phyloP scores from a whole-genome alignment of 352 stramenopile genomes.

The Globisporangium megalacanthum region DNA sequence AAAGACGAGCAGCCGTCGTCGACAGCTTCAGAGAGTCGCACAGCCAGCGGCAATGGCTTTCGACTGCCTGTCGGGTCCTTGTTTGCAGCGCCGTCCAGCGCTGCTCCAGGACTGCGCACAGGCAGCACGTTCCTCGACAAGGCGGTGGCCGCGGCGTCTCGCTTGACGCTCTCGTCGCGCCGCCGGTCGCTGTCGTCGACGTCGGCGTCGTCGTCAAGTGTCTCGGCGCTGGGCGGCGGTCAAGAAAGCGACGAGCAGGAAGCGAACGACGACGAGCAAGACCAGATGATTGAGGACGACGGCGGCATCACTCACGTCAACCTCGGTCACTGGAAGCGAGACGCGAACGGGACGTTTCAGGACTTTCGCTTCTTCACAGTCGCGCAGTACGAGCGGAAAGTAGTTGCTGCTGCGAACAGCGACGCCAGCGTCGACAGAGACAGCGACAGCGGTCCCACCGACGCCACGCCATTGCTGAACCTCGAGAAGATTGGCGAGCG shows the following conservation, averaged over 20 bases:
- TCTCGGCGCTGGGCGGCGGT: conserved; percentile 4
- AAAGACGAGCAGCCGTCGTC: conserved; percentile 4
- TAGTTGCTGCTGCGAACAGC: background rate
- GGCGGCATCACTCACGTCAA: conserved; percentile 30
- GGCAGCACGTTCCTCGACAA: conserved; percentile 71
- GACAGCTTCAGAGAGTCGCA: conserved; percentile 11
- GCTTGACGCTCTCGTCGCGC: conserved; percentile 22
- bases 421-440: background rate
- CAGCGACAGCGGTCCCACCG: background rate
- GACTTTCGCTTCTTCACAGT: conserved; percentile 45
- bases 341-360: conserved; percentile 23
- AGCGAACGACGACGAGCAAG: conserved; percentile 12
- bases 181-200: conserved; percentile 29
- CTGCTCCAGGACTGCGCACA: conserved; percentile 34
- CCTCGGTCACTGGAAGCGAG: conserved; percentile 41
- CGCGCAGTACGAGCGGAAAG: conserved; percentile 21
- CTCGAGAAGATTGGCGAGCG: conserved; percentile 41
- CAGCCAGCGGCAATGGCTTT: conserved; percentile 14
- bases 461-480: background rate
- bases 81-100: conserved; percentile 6
- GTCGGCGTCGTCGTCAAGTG: conserved; percentile 5
- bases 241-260: conserved; percentile 10
- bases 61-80: conserved; percentile 11
- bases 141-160: conserved; percentile 56
- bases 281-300: conserved; percentile 14